phyloP scores from a whole-genome alignment of 805 yeast genomes.

The Trichomonascus vanleenenianus region DNA sequence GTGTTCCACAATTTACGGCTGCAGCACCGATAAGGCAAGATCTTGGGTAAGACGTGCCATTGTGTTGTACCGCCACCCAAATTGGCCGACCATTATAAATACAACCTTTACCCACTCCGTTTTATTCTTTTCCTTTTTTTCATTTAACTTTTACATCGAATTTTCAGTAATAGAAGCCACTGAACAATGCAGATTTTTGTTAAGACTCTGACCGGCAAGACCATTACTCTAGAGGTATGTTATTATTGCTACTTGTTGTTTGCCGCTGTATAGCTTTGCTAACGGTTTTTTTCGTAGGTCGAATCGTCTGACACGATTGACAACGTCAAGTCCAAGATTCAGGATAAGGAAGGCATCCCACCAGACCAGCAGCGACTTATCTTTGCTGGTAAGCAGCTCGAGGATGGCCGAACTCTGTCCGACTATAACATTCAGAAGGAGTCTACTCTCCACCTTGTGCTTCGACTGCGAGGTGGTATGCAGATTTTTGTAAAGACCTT shows the following conservation, averaged over 20 bases:
- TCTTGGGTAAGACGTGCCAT: too few relatives aligned
- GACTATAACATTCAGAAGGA: slow-evolving; percentile 96
- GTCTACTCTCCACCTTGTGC: slow-evolving; percentile 72
- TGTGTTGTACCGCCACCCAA: too few relatives aligned
- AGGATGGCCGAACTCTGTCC: slow-evolving; percentile 88
- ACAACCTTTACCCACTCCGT: too few relatives aligned
- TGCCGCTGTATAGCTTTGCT: neutral
- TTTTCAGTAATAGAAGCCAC: too few relatives aligned
- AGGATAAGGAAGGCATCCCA: slow-evolving; percentile 94
- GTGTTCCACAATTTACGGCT: too few relatives aligned
- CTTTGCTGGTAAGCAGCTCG: slow-evolving; percentile 93
- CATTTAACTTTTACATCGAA: too few relatives aligned
- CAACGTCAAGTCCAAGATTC: slow-evolving; percentile 89
- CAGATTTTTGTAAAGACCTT: slow-evolving; percentile 86
- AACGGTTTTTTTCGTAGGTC: neutral
- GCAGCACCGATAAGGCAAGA: too few relatives aligned
- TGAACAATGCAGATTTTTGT: slow-evolving; percentile 68
- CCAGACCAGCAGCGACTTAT: slow-evolving; percentile 94
- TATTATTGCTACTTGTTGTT: neutral
- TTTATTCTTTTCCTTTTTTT: too few relatives aligned
- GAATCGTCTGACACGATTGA: slow-evolving; percentile 59
- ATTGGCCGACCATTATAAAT: too few relatives aligned
- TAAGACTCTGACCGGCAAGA: slow-evolving; percentile 98
- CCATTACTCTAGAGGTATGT: slow-evolving; percentile 88
- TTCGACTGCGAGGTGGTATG: slow-evolving; percentile 89